These are phyloP conservation scores for Elsinoe perseae DNA, from an alignment of 2,329 filamentous ascomycete genomes.

Conservation along the genomic window DNA sequence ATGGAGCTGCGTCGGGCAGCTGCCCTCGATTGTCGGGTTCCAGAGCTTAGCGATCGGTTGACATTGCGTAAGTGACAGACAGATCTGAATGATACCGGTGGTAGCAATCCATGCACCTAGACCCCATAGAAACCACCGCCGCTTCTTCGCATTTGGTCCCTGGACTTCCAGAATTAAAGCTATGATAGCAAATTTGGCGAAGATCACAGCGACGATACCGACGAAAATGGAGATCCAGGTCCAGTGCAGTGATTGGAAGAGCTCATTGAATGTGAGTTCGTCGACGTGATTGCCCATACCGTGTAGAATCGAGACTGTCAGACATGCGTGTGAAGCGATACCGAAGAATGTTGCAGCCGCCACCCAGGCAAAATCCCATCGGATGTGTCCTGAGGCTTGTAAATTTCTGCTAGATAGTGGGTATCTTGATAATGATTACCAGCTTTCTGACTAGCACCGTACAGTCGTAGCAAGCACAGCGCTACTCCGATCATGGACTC, in stretches of 20 bases:
- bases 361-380: conserved; percentile 12
- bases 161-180: conserved; percentile 10
- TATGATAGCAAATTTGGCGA: conserved; percentile 10
- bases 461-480: background rate
- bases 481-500: background rate
- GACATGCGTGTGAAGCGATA: background rate
- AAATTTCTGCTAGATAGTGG: no score
- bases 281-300: conserved; percentile 10
- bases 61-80: conserved; percentile 8
- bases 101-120: conserved; percentile 5
- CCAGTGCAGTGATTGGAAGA: conserved; percentile 11
- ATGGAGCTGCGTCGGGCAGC: background rate
- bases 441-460: conserved; percentile 11
- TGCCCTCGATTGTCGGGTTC: conserved; percentile 1
- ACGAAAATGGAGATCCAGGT: conserved; percentile 11
- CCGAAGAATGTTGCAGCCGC: background rate
- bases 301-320: conserved; percentile 2
- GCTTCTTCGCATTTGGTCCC: conserved; percentile 5
- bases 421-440: background rate
- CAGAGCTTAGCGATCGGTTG: conserved; percentile 10
- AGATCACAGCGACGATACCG: background rate
- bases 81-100: conserved; percentile 1
- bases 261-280: background rate
- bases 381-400: background rate
- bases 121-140: conserved; percentile 1